Evolutionary conservation across 2,329 filamentous ascomycete genomes (phyloP).

Genomic region (Botryosphaeria dothidea): DNA sequence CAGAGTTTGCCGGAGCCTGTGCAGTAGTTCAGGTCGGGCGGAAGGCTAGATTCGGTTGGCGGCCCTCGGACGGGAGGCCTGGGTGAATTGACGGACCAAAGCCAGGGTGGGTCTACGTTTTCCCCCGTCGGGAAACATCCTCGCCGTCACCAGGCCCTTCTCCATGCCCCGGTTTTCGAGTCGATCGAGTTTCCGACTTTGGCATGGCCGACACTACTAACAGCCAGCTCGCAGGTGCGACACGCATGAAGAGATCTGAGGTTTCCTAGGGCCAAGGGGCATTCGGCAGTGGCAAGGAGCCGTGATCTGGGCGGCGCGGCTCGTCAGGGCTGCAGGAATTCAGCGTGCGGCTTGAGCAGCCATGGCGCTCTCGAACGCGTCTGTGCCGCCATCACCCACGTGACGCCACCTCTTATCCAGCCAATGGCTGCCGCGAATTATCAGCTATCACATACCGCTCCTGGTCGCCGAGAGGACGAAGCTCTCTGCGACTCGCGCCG

Average conservation of each 20-base stretch:
- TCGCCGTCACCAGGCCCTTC: background rate
- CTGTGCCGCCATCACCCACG: background rate
- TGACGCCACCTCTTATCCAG: background rate
- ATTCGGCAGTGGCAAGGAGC: background rate
- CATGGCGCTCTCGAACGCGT: background rate
- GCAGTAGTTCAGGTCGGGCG: background rate
- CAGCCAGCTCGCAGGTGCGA: background rate
- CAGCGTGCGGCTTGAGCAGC: conserved; percentile 5
- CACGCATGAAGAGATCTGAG: background rate
- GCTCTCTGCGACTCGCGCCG: background rate
- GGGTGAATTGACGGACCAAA: background rate
- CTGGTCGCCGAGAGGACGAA: background rate
- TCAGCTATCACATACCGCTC: conserved; percentile 11
- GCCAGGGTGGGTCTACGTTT: background rate
- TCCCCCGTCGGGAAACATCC: background rate
- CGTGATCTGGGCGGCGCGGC: background rate
- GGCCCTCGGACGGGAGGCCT: background rate
- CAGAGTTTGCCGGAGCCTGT: background rate
- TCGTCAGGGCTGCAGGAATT: background rate
- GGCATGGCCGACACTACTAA: background rate
- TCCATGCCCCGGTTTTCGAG: conserved; percentile 2
- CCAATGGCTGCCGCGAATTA: background rate
- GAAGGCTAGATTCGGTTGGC: conserved; percentile 1
- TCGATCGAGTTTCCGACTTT: conserved; percentile 11
- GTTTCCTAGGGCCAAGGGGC: background rate